Percentiles rank a stretch among this genome's conserved stretches.
phyloP scores from a whole-genome alignment of 306 rosid species.

The Vigna unguiculata region DNA sequence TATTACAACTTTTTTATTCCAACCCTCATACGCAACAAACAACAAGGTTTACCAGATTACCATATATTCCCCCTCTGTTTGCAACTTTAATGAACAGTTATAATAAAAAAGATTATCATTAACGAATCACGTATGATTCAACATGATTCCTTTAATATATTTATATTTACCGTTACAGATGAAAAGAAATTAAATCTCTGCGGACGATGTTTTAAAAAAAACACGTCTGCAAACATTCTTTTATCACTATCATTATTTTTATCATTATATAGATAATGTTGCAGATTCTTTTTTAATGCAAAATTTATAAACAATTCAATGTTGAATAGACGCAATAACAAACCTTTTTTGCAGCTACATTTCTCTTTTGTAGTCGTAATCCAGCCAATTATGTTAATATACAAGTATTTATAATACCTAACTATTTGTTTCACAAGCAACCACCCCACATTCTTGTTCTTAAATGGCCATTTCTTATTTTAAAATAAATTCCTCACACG shows the following conservation, averaged over 20 bases:
- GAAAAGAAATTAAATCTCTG: neutral
- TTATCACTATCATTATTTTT: neutral
- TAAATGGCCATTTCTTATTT: neutral
- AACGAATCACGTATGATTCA: neutral
- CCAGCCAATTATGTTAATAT: neutral
- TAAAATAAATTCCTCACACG: neutral
- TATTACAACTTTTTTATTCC: neutral
- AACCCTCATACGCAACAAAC: neutral
- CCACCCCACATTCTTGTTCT: neutral
- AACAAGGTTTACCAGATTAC: slow-evolving; percentile 1
- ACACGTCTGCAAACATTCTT: neutral
- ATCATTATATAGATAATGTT: neutral
- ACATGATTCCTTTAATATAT: neutral
- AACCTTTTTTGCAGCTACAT: neutral
- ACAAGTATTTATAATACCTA: neutral
- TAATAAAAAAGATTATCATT: neutral
- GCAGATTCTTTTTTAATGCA: neutral
- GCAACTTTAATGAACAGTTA: neutral
- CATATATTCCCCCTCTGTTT: neutral
- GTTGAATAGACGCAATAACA: neutral
- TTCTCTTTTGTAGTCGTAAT: neutral
- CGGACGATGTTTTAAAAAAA: neutral
- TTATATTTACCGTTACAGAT: neutral
- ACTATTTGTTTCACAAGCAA: neutral
- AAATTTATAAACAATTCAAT: neutral